Base-by-base conservation (phyloP, 2,329 filamentous ascomycete species). In the Epichloe festucae region DNA sequence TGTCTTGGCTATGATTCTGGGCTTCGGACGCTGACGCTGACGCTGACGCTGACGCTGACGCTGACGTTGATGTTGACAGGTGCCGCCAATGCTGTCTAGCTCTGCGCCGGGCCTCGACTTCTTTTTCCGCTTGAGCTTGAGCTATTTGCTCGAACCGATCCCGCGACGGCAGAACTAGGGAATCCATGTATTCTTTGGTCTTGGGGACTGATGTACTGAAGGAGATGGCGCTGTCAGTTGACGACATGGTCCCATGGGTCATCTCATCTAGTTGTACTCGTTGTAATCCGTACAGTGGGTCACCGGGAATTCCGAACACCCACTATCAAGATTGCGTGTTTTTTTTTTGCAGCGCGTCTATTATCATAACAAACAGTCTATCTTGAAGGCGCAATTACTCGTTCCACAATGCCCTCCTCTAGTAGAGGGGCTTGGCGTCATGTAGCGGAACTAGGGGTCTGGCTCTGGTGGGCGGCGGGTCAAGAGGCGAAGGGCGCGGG, bases 121-220 rank as follows among this genome's bases (percentile, higher is more conserved):
- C 73, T 40, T 68, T 71, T 46, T 69, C 56, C 47, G 73, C 65
- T 58, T 82, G 78, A 7, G 76, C 63, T 19, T 64, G 64, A 36
- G 70, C 66, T 46, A 82, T 77, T 53, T 69, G 69, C 54, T 70
- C 64, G 36, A 79, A 73, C 52, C 74, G 68, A 34, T 72, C 65
- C 31, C 56, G 57, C 1, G 74, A 73, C 2, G 76, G 75, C 43
- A 71, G 67, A 19, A 72, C 65, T 11, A 78, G 64, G 10, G 73
- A 73, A 52, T 76, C 73, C 64, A 79, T 67, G 59, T 79, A 79
- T 53, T 69, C 63, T 56, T 70, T 68, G 47, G 61, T 60, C 51
- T 63, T 66, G 48, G 55, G 50, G 51, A 52, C 46, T 15, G 44
- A 52, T 12, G 42, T 40, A 42, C 23, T 42, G 49, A 48, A 41